Evolutionary conservation across 306 rosid genomes (phyloP).

Genomic region (Astragalus glycyphyllos): DNA sequence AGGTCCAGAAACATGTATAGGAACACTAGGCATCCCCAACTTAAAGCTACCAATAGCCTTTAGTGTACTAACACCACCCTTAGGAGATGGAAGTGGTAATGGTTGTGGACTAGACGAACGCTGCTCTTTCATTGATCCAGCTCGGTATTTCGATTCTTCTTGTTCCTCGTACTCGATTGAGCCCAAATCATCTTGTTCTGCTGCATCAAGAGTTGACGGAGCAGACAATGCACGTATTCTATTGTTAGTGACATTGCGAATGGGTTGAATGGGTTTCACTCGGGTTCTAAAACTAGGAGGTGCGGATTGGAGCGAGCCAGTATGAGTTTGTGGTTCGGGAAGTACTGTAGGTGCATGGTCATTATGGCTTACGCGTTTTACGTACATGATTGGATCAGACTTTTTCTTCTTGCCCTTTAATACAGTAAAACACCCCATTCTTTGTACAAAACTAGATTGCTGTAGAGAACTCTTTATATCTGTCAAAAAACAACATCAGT

Average conservation of each 20-base stretch:
- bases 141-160: slow-evolving; percentile 20
- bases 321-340: slow-evolving; percentile 24
- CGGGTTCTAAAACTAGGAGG: slow-evolving; percentile 24
- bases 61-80: slow-evolving; percentile 17
- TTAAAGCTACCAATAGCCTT: slow-evolving; percentile 28
- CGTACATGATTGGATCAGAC: background rate
- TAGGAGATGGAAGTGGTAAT: slow-evolving; percentile 31
- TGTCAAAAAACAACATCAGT: background rate
- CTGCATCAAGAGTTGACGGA: slow-evolving; percentile 22
- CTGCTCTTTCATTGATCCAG: slow-evolving; percentile 21
- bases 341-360: slow-evolving; percentile 21
- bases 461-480: slow-evolving; percentile 12
- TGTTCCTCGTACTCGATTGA: background rate
- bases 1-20: slow-evolving; percentile 25
- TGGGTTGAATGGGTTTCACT: slow-evolving; percentile 17
- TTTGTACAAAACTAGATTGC: slow-evolving; percentile 14
- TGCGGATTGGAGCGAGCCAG: slow-evolving; percentile 20
- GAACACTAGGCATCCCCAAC: slow-evolving; percentile 6
- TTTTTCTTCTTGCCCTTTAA: slow-evolving; percentile 30
- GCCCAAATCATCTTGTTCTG: slow-evolving; percentile 17
- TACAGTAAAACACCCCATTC: slow-evolving; percentile 26
- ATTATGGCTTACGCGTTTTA: slow-evolving; percentile 24
- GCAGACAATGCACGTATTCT: slow-evolving; percentile 26
- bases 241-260: slow-evolving; percentile 3
- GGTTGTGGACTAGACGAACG: slow-evolving; percentile 10